Percentiles rank a stretch among this genome's conserved stretches.
These are phyloP conservation scores for Mycena rebaudengoi DNA, from an alignment of 768 basidiomycete genomes.

Conservation along the genomic window DNA sequence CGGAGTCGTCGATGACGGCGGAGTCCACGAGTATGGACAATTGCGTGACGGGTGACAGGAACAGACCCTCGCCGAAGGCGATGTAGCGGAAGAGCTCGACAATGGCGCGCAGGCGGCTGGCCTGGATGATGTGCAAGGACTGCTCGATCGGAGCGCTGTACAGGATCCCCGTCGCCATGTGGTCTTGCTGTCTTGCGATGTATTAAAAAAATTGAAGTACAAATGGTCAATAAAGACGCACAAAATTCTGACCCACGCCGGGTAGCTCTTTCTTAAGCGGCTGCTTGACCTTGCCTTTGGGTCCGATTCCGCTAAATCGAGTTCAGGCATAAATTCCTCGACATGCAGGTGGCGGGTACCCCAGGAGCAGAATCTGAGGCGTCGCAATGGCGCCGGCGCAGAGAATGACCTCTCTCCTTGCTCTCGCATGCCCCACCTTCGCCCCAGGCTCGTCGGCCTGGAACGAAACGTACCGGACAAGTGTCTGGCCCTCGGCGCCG, in stretches of 20 bases:
- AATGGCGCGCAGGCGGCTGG: no score
- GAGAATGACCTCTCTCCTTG: slow-evolving; percentile 36
- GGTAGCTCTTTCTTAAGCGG: slow-evolving; percentile 41
- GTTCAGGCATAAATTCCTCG: slow-evolving; percentile 17
- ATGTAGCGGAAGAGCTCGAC: no score
- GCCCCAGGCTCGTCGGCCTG: not conserved
- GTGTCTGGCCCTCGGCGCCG: not conserved
- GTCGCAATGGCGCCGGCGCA: slow-evolving; percentile 51
- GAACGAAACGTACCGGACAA: not conserved
- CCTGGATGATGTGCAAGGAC: no score
- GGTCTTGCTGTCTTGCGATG: no score
- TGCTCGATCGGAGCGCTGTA: no score
- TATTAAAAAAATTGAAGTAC: no score
- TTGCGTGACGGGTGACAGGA: no score
- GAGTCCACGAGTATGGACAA: no score
- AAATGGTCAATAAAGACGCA: slow-evolving; percentile 26
- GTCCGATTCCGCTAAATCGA: slow-evolving; percentile 50
- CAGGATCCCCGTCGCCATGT: no score
- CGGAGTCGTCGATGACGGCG: no score
- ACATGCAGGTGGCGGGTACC: slow-evolving; percentile 23
- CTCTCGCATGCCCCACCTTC: not conserved
- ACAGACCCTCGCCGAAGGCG: no score
- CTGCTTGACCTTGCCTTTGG: slow-evolving; percentile 25
- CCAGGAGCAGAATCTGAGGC: slow-evolving; percentile 51
- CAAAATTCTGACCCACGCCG: slow-evolving; percentile 44